phyloP scores from a whole-genome alignment of 345 rosid genomes.

The Cochlearia excelsa region DNA sequence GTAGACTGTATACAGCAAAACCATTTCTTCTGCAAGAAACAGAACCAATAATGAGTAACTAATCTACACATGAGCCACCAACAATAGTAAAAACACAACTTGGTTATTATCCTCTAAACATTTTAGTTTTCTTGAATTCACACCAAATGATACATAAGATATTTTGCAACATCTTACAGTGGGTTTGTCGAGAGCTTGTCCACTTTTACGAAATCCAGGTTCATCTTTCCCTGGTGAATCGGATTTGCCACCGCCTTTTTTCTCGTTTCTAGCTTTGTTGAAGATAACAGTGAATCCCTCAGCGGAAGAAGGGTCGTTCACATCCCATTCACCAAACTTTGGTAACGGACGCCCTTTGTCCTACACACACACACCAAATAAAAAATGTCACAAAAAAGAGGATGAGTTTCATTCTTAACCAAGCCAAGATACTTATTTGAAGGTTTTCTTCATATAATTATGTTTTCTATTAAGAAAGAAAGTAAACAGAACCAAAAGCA shows the following conservation, averaged over 20 bases:
- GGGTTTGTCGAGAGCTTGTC: slow-evolving; percentile 50
- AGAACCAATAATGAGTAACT: background rate
- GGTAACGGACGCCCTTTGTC: slow-evolving; percentile 56
- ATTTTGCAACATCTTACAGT: slow-evolving; percentile 42
- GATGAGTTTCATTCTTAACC: background rate
- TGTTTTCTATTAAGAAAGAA: background rate
- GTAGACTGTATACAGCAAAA: slow-evolving; percentile 37
- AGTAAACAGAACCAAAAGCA: background rate
- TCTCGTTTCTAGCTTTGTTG: slow-evolving; percentile 63
- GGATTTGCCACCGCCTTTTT: slow-evolving; percentile 43
- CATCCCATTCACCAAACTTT: slow-evolving; percentile 65
- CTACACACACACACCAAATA: slow-evolving; percentile 30
- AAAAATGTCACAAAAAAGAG: background rate
- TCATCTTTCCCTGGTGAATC: slow-evolving; percentile 45
- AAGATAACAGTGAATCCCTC: slow-evolving; percentile 59
- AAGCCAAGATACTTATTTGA: background rate
- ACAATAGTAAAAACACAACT: background rate
- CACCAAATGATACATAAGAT: background rate
- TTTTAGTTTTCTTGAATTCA: background rate
- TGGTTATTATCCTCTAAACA: background rate
- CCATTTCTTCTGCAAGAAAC: slow-evolving; percentile 35
- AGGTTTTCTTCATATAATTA: background rate
- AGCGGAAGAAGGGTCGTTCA: slow-evolving; percentile 56
- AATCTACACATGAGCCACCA: background rate
- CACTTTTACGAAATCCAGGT: slow-evolving; percentile 40